phyloP scores from a whole-genome alignment of 2,329 filamentous ascomycete species.

The Colletotrichum godetiae region DNA sequence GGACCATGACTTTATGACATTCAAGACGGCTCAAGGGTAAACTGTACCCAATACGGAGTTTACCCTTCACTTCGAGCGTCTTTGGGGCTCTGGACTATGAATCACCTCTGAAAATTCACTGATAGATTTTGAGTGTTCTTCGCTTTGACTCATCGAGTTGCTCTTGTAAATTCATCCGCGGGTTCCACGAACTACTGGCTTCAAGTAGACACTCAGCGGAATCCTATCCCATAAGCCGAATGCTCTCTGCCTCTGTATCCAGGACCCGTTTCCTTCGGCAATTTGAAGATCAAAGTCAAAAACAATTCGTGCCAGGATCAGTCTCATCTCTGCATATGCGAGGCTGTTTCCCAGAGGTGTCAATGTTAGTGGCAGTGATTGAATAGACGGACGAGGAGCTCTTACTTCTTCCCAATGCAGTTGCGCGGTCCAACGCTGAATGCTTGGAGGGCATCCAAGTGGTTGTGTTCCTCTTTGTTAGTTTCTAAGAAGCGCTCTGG shows the following conservation, averaged over 20 bases:
- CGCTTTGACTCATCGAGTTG: neutral
- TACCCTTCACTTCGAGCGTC: neutral
- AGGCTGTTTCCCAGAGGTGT: neutral
- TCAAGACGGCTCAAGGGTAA: neutral
- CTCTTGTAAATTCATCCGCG: neutral
- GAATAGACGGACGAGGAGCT: conserved; percentile 45
- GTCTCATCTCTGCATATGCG: conserved; percentile 27
- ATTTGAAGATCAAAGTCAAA: conserved; percentile 8
- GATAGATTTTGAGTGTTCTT: neutral
- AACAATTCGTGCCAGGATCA: conserved; percentile 17
- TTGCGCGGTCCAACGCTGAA: conserved; percentile 28
- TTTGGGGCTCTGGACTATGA: neutral
- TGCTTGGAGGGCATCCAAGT: neutral
- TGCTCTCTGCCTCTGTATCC: neutral
- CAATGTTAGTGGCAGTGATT: conserved; percentile 42
- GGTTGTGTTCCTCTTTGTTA: neutral
- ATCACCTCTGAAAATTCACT: neutral
- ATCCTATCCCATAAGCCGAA: conserved; percentile 2
- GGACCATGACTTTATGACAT: neutral
- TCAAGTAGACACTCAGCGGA: neutral
- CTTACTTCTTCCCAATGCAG: conserved; percentile 35
- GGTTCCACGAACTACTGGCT: neutral
- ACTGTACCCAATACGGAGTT: neutral
- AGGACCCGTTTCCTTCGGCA: neutral
- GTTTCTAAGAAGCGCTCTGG: conserved; percentile 20